A percentile compares a stretch with the other conserved stretches of the same genome.
phyloP scores from a whole-genome alignment of 176 grass and related monocot species.

The Luzula sylvatica region DNA sequence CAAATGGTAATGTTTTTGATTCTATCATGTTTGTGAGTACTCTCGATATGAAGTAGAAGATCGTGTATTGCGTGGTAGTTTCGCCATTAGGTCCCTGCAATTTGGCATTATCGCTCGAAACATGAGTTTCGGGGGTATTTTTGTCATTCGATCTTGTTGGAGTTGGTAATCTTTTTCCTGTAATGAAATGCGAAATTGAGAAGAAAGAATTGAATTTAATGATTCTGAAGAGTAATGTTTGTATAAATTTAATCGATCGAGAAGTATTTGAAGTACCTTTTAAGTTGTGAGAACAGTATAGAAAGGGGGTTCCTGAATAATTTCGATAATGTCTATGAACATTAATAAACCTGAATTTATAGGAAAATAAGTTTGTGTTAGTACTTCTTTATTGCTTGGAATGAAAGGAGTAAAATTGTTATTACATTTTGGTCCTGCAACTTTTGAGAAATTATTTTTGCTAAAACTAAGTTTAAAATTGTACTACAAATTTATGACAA shows the following conservation, averaged over 20 bases:
- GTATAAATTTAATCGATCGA: neutral
- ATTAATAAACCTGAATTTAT: neutral
- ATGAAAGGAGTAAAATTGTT: neutral
- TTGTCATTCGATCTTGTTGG: neutral
- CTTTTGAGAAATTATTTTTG: neutral
- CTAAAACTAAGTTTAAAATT: too few species aligned
- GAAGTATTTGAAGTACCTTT: slow-evolving; percentile 1
- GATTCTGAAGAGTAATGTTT: neutral
- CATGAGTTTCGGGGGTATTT: neutral
- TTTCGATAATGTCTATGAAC: neutral
- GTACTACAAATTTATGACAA: too few species aligned
- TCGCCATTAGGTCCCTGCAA: slow-evolving; percentile 48
- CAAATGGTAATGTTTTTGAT: slow-evolving; percentile 25
- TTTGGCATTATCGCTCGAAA: slow-evolving; percentile 5
- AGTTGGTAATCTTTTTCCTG: neutral
- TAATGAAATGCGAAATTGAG: neutral
- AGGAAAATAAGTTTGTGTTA: too few species aligned
- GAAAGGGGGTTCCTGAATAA: neutral
- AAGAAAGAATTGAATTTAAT: neutral
- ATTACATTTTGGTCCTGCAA: slow-evolving; percentile 2
- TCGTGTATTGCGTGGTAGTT: slow-evolving; percentile 28
- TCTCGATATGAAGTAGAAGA: slow-evolving; percentile 48
- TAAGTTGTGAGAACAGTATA: neutral
- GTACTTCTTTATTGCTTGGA: too few species aligned
- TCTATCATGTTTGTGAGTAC: slow-evolving; percentile 31